Evolutionary conservation across 2,329 filamentous ascomycete species (phyloP), one percentile per base, ranked within the genome.

Genomic region (Pseudocercospora pini-densiflorae): DNA sequence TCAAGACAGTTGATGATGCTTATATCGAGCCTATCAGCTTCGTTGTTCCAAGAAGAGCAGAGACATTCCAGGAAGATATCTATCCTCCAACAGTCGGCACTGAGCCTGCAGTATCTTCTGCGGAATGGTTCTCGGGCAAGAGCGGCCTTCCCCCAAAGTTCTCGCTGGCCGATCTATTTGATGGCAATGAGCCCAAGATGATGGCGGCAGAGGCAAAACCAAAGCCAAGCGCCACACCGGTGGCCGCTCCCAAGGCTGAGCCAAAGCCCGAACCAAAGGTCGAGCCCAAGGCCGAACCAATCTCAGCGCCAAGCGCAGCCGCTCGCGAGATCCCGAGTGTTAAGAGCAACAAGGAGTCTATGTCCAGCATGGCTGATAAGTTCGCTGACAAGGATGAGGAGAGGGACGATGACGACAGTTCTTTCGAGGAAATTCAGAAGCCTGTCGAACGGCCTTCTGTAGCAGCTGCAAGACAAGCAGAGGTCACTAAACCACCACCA

Each of bases 11-110:
- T 79, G 96, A 94, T 80, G 95, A 99, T 78, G 80, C 84, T 55
- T 97, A 97, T 82, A 93, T 99, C 74, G 95, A 99, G 81, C 95
- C 95, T 47, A 92, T 99, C 76, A 97, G 95, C 1, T 99, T 99
- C 83, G 97, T 97, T 62, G 95, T 98, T 1, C 95, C 95, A 58
- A 89, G 95, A 70, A 89, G 95, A 70, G 92, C 95, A 63, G 93
- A 97, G 80, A 93, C 91, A 60, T 97, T 97, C 88, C 94, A 98
- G 82, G 92, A 93, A 68, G 95, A 99, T 77, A 97, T 99, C 75
- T 99, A 92, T 80, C 95, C 94, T 49, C 94, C 95, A 10, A 90
- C 93, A 12, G 85, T 85, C 63, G 94, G 95, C 68, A 79, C 87
- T 62, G 96, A 93, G 81, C 88, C 95, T 59, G 94, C 91, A 66